Conservation (phyloP, 176 grass and related monocot species). For the Bonia amplexicaulis region DNA sequence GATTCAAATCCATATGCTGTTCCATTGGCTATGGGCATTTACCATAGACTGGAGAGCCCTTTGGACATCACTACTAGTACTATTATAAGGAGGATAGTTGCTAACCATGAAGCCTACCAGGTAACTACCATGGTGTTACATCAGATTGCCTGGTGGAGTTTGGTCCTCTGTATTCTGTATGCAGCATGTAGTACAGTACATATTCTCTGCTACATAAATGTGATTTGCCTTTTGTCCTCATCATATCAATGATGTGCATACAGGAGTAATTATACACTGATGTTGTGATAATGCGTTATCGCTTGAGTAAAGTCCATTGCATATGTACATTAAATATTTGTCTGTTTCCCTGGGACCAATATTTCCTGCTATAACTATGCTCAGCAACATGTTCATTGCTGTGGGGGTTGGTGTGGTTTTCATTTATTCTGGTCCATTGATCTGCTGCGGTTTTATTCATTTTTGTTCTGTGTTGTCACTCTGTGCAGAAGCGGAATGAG, state of each 20-base stretch:
- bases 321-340: conserved; percentile 22
- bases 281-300: conserved; percentile 6
- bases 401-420: conserved; percentile 14
- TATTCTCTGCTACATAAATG: conserved; percentile 10
- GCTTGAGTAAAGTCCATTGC: conserved; percentile 11
- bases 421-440: conserved; percentile 36
- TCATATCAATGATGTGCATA: conserved; percentile 19
- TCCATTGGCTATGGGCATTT: conserved; percentile 73
- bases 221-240: conserved; percentile 7
- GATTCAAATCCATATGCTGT: conserved; percentile 82
- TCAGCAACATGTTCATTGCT: conserved; percentile 1
- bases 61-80: conserved; percentile 94
- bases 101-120: conserved; percentile 95
- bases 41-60: conserved; percentile 66
- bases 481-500: conserved; percentile 84
- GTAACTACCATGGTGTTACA: conserved; percentile 26
- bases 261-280: background rate
- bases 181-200: background rate
- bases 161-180: background rate
- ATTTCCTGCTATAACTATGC: background rate
- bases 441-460: conserved; percentile 31
- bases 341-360: conserved; percentile 16
- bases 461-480: conserved; percentile 14
- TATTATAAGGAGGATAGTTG: conserved; percentile 91
- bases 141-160: background rate